These are phyloP conservation scores for Ophiostoma pallidulum DNA, from an alignment of 2,329 filamentous ascomycete species.

Conservation along the genomic window DNA sequence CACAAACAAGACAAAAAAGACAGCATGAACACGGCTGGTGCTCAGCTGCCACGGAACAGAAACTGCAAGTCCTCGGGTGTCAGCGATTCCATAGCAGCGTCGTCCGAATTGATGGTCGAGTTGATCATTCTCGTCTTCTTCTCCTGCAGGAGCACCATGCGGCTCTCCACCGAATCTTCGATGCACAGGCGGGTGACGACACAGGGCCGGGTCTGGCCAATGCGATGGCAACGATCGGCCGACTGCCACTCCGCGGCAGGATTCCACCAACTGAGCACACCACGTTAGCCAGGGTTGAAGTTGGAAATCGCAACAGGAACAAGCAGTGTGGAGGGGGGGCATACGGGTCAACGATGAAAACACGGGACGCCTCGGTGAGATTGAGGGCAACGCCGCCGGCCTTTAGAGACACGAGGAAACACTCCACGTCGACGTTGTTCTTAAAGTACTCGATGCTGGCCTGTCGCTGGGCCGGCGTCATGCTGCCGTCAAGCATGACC, in stretches of 20 bases:
- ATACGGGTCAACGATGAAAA: constrained; percentile 96
- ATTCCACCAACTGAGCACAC: no score
- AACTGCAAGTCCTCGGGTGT: constrained; percentile 92
- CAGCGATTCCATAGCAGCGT: constrained; percentile 82
- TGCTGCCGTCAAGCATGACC: constrained; percentile 95
- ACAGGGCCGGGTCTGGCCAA: constrained; percentile 88
- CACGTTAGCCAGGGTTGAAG: constrained; percentile 38
- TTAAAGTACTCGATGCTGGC: constrained; percentile 95
- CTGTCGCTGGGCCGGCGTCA: constrained; percentile 89
- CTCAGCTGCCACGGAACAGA: constrained; percentile 65
- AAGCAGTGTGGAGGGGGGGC: constrained; percentile 51
- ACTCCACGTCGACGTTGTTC: constrained; percentile 87
- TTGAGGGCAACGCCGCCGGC: constrained; percentile 94
- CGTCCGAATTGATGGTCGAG: constrained; percentile 89
- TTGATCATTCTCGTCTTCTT: constrained; percentile 99
- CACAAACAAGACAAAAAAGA: not conserved
- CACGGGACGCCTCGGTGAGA: constrained; percentile 83
- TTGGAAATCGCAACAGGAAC: constrained; percentile 11
- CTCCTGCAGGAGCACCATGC: constrained; percentile 92
- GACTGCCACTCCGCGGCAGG: constrained; percentile 99
- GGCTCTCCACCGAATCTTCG: constrained; percentile 91
- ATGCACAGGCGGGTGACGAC: constrained; percentile 92
- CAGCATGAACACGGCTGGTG: no score
- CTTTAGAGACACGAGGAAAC: constrained; percentile 92
- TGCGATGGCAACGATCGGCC: constrained; percentile 87